These are phyloP conservation scores for Scheffersomyces lignicola DNA, from an alignment of 1,139 yeast genomes.

Conservation along the genomic window DNA sequence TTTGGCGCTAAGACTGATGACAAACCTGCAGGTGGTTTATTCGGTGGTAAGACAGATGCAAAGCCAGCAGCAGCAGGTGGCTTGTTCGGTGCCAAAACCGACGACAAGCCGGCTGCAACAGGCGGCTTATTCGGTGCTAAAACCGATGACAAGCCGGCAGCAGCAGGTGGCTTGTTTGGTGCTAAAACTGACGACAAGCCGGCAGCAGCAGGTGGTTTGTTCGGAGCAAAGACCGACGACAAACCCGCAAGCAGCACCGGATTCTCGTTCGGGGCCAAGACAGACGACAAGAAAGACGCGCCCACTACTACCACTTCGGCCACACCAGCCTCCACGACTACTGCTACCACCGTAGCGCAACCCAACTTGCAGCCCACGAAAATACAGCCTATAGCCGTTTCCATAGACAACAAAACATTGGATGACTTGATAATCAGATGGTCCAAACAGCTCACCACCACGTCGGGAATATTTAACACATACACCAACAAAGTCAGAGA, in stretches of 20 bases:
- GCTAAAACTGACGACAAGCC: slow-evolving; percentile 17
- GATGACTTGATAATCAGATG: slow-evolving; percentile 92
- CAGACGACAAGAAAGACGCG: slow-evolving; percentile 19
- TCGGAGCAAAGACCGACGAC: slow-evolving; percentile 22
- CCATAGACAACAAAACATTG: slow-evolving; percentile 85
- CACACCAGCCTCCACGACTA: slow-evolving; percentile 9
- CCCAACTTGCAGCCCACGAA: slow-evolving; percentile 44
- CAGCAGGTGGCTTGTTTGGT: slow-evolving; percentile 19
- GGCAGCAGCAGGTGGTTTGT: slow-evolving; percentile 12
- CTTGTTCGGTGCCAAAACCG: slow-evolving; percentile 18
- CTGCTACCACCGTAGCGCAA: slow-evolving; percentile 18
- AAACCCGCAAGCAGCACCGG: slow-evolving; percentile 12
- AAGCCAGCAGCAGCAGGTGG: slow-evolving; percentile 15
- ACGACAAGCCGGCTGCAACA: slow-evolving; percentile 16
- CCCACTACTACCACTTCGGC: slow-evolving; percentile 12
- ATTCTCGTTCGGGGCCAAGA: slow-evolving; percentile 23
- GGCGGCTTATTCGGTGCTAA: slow-evolving; percentile 18
- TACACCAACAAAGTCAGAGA: slow-evolving; percentile 73
- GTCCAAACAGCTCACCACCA: slow-evolving; percentile 80
- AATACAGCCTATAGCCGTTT: slow-evolving; percentile 67
- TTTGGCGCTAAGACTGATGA: slow-evolving; percentile 26
- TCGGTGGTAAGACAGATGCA: slow-evolving; percentile 19
- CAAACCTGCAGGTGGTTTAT: slow-evolving; percentile 14
- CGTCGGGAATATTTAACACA: slow-evolving; percentile 72
- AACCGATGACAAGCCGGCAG: slow-evolving; percentile 12